Evolutionary conservation across 2,329 filamentous ascomycete species (phyloP), one percentile per base, ranked within the genome.

Genomic region (Ascocoryne sarcoides): DNA sequence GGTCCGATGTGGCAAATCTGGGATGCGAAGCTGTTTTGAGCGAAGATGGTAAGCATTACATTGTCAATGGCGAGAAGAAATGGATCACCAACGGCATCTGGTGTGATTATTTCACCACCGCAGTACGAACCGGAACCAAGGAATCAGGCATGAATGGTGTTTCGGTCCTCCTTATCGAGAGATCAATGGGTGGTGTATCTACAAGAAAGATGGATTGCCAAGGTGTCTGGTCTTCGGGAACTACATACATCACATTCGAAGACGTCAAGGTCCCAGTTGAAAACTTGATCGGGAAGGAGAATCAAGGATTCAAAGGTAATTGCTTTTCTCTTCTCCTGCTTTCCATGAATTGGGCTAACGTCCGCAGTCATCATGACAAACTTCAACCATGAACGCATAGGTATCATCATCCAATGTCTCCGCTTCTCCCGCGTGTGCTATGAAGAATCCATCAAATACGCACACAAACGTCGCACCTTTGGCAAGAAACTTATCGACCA

Each of bases 21-120:
- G 92, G 82, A 10, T 96, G 90, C 64, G 89, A 96, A 71, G 92
- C 92, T 18, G 95, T 95, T 72, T 75, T 96, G 43, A 85, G 76
- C 48, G 84, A 92, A 54, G 92, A 98, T 57, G 92, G 92, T 59
- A 96, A 96, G 72, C 87, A 96, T 69, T 98, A 93, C 67, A 96
- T 96, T 53, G 92, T 98, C 66, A 98, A 96, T 60, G 92, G 92
- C 40, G 90, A 95, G 77, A 96, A 98, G 83, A 98, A 98, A 70
- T 96, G 92, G 90, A 96, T 96, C 65, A 96, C 90, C 57, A 98
- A 98, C 66, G 92, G 92, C 58, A 78, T 95, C 58, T 95, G 88
- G 87, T 77, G 73, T 47, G 92, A 98, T 64, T 98, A 96, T 70
- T 96, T 96, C 71, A 96, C 92, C 40, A 93, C 86, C 10, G 92